Base-by-base conservation (phyloP, 768 basidiomycete species). In the Sarcomyxa edulis region DNA sequence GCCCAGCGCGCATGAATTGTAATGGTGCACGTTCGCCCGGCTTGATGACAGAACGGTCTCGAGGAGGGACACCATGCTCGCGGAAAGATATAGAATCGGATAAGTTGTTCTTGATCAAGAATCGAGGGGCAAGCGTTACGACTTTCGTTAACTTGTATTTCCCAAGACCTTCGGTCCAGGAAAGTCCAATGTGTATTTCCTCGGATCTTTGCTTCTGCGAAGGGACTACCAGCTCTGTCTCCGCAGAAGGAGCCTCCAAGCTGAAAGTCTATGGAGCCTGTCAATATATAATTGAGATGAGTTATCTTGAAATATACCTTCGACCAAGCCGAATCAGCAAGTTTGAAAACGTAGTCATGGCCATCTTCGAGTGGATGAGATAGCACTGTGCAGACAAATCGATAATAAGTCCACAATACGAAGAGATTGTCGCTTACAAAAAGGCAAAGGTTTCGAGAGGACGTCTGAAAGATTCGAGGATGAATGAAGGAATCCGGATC, bases 81-180 rank as follows among this genome's bases (percentile, higher is more conserved):
- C 96, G 80, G 62, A 94, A 81, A 26, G 77, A 78, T 22, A 99
- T 71, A 2, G 78, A 52, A 35, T 77, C 75, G 4, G 66, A 45
- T 25, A 92, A 70, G 44, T 79, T 72, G 61, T 97, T 99, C 60
- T 82, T 87, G 48, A 98, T 60, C 46, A 98, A 64, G 66, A 93
- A 98, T 32, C 96, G 79, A 19, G 96, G 96, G 6, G 87, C 71
- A 25, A 98, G 64, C 0, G 88, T 94, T 47, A 99, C 81, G 48
- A 97, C 84, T 64, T 97, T 98, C 19, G 84, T 85, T 23, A 98
- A 66, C 55, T 97, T 97, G 60, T 97, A 98, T 68, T 96, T 97
- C 24, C 96, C 96, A n/a, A 83, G 66, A 2, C 94, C 96, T 59
- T 95, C 93, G 12, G 76, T 72, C 78, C 94, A 98, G 4, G 92